phyloP scores from a whole-genome alignment of 352 stramenopile genomes.

The Globisporangium viniferum region DNA sequence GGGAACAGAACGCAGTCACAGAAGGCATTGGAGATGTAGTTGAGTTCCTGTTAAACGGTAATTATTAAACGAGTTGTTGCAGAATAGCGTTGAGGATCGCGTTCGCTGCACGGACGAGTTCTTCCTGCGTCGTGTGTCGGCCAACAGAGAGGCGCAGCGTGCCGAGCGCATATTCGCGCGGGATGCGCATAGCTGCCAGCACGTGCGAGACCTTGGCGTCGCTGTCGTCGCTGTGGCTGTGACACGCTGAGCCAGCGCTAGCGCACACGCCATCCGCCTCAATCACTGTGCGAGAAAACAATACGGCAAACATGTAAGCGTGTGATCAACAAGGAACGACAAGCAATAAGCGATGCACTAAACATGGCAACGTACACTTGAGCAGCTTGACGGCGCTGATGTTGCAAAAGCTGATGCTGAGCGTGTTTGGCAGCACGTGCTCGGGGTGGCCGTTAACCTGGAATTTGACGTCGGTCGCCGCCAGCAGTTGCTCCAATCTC shows the following conservation, averaged over 20 bases:
- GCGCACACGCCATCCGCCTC: conserved; percentile 82
- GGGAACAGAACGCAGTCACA: neutral
- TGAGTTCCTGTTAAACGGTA: neutral
- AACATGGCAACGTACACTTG: conserved; percentile 28
- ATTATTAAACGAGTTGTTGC: conserved; percentile 28
- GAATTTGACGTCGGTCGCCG: conserved; percentile 47
- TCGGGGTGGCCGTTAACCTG: conserved; percentile 84
- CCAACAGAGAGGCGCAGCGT: conserved; percentile 95
- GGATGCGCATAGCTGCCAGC: conserved; percentile 92
- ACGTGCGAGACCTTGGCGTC: conserved; percentile 85
- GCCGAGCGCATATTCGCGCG: conserved; percentile 83
- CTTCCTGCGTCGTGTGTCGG: conserved; percentile 82
- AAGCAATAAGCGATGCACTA: neutral
- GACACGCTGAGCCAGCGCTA: conserved; percentile 93
- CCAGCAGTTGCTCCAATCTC: conserved; percentile 48
- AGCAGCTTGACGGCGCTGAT: conserved; percentile 87
- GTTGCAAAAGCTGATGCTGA: conserved; percentile 93
- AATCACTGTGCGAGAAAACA: conserved; percentile 45
- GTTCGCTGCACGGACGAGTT: conserved; percentile 83
- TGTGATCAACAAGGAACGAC: no score
- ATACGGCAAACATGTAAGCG: neutral
- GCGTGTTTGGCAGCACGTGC: conserved; percentile 92
- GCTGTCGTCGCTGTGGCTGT: conserved; percentile 66
- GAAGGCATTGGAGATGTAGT: neutral
- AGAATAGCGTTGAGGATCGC: conserved; percentile 67